Percentiles rank a stretch among this genome's conserved stretches.
These are phyloP conservation scores for Waltergamsia citrina DNA, from an alignment of 2,329 filamentous ascomycete genomes.

Conservation along the genomic window DNA sequence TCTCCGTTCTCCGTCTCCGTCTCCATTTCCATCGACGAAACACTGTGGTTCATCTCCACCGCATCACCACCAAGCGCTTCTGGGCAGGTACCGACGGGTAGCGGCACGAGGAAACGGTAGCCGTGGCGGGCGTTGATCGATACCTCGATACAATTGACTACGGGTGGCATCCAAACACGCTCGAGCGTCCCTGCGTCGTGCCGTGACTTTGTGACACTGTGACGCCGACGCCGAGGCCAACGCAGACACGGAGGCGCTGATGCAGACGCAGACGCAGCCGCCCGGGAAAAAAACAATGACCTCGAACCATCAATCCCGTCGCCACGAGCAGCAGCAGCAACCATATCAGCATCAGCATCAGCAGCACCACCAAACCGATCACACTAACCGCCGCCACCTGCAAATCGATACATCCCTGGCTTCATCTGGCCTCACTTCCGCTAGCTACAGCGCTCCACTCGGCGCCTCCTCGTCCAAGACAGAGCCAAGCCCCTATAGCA, in stretches of 20 bases:
- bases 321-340: not conserved
- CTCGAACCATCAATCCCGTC: constrained; percentile 1
- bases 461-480: not conserved
- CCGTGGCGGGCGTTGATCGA: too few relatives aligned
- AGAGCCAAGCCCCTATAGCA: constrained; percentile 1
- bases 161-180: too few relatives aligned
- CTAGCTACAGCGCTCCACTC: constrained; percentile 4
- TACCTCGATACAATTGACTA: too few relatives aligned
- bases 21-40: too few relatives aligned
- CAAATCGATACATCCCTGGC: constrained; percentile 1
- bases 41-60: too few relatives aligned
- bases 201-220: not conserved
- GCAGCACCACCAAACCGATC: not conserved
- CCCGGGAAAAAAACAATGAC: not conserved
- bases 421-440: not conserved
- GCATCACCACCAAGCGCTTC: too few relatives aligned
- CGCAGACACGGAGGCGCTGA: too few relatives aligned
- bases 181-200: too few relatives aligned
- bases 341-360: not conserved
- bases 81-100: too few relatives aligned
- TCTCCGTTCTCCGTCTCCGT: too few relatives aligned
- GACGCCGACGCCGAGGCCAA: not conserved
- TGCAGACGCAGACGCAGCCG: not conserved
- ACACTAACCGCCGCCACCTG: not conserved
- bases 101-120: too few relatives aligned